phyloP scores from a whole-genome alignment of 768 basidiomycete genomes.

The Sporobolomyces pararoseus region DNA sequence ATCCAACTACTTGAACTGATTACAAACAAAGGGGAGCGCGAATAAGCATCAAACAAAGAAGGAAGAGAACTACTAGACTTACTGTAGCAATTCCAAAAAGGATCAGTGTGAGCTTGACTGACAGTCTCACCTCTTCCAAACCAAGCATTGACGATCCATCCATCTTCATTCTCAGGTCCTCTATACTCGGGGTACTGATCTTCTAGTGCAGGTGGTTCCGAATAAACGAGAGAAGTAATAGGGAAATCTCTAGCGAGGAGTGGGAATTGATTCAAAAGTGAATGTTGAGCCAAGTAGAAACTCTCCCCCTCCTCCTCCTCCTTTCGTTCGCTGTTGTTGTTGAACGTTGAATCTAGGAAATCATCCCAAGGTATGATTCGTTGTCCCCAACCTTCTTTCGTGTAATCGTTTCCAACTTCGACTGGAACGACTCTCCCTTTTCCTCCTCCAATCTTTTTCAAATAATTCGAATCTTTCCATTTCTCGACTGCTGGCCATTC shows the following conservation, averaged over 20 bases:
- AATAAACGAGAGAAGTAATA: constrained; percentile 85
- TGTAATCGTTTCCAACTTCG: constrained; percentile 82
- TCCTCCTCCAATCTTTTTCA: constrained; percentile 71
- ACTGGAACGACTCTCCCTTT: constrained; percentile 82
- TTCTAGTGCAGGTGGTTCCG: constrained; percentile 52
- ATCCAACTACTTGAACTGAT: constrained; percentile 79
- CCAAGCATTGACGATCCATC: constrained; percentile 72
- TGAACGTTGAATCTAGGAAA: constrained; percentile 57
- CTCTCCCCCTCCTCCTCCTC: neutral
- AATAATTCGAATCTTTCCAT: constrained; percentile 69
- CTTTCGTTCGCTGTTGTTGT: neutral
- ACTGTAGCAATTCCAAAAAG: constrained; percentile 90
- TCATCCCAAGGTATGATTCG: constrained; percentile 69
- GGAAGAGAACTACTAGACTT: constrained; percentile 38
- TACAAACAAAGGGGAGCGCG: constrained; percentile 13
- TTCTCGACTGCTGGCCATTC: constrained; percentile 77
- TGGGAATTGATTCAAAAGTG: constrained; percentile 79
- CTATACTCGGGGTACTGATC: constrained; percentile 55
- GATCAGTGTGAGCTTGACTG: constrained; percentile 91
- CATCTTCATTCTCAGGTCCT: constrained; percentile 65
- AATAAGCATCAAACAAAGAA: too few relatives aligned
- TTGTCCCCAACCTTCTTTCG: constrained; percentile 75
- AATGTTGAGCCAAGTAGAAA: constrained; percentile 87
- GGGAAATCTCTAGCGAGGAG: constrained; percentile 66
- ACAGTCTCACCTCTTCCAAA: constrained; percentile 71